phyloP scores from a whole-genome alignment of 805 yeast species.

The Yarrowia sp. region DNA sequence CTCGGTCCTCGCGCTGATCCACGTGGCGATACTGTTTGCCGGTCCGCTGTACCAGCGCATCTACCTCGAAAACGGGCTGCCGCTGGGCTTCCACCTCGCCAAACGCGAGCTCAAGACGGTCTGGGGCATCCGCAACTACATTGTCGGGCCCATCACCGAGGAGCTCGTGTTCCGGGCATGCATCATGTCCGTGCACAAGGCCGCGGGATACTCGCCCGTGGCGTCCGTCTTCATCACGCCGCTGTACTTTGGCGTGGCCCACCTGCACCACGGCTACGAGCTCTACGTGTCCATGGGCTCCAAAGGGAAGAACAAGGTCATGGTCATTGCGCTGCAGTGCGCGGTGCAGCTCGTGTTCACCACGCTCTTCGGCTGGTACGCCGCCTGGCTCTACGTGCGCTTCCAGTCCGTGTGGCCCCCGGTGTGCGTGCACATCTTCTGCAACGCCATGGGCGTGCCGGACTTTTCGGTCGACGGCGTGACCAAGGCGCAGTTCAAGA shows the following conservation, averaged over 20 bases:
- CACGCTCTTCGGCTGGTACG: conserved; percentile 65
- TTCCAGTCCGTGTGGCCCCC: conserved; percentile 57
- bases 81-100: conserved; percentile 10
- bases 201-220: conserved; percentile 33
- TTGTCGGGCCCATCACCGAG: conserved; percentile 76
- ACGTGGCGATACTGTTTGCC: conserved; percentile 41
- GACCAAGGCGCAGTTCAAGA: conserved; percentile 30
- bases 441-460: conserved; percentile 75
- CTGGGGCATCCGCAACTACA: conserved; percentile 47
- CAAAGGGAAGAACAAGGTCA: conserved; percentile 35
- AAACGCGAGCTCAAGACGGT: conserved; percentile 14
- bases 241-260: conserved; percentile 71
- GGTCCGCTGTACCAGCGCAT: conserved; percentile 49
- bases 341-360: conserved; percentile 63
- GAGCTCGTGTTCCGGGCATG: conserved; percentile 66
- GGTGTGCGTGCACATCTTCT: conserved; percentile 58
- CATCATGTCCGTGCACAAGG: conserved; percentile 37
- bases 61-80: conserved; percentile 33
- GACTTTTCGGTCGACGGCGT: conserved; percentile 29
- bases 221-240: conserved; percentile 48
- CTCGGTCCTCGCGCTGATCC: conserved; percentile 10
- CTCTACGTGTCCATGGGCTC: conserved; percentile 36
- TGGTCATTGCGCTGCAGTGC: conserved; percentile 42
- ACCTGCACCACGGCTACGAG: conserved; percentile 68
- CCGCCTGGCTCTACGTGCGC: conserved; percentile 54